Percentiles rank a stretch among this genome's conserved stretches.
phyloP scores from a whole-genome alignment of 139 green algal species.

The Tetraselmis striata region DNA sequence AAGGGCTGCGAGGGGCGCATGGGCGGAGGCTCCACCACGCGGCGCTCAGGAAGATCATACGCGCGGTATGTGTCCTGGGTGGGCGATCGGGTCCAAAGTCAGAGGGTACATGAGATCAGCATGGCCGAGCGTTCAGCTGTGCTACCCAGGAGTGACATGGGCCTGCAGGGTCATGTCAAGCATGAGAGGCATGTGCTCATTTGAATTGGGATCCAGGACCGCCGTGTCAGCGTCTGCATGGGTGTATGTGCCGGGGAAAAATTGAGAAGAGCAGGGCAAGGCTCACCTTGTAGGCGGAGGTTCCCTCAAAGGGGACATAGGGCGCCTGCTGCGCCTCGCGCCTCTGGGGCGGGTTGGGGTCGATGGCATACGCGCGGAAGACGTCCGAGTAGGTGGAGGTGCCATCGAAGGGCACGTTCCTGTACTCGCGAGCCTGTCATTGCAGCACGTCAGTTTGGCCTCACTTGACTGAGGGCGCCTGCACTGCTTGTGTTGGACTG shows the following conservation, averaged over 20 bases:
- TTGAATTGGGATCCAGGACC: too few species aligned
- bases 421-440: neutral
- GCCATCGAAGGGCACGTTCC: slow-evolving; percentile 16
- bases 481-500: too few species aligned
- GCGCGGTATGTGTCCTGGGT: neutral
- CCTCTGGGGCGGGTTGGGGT: neutral
- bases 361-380: slow-evolving; percentile 5
- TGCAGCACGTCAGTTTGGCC: too few species aligned
- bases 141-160: too few species aligned
- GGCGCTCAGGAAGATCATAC: neutral
- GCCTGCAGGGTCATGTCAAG: too few species aligned
- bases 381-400: slow-evolving; percentile 21
- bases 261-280: neutral
- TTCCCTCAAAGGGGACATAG: neutral
- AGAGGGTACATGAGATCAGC: too few species aligned
- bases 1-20: neutral
- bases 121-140: too few species aligned
- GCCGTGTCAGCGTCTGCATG: too few species aligned
- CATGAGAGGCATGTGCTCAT: too few species aligned
- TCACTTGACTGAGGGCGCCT: too few species aligned
- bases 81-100: too few species aligned
- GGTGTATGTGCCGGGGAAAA: too few species aligned
- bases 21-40: neutral
- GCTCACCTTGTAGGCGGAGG: neutral
- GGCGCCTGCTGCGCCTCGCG: neutral